Conservation (phyloP, 2,329 filamentous ascomycete genomes). For the Talaromyces sp. region DNA sequence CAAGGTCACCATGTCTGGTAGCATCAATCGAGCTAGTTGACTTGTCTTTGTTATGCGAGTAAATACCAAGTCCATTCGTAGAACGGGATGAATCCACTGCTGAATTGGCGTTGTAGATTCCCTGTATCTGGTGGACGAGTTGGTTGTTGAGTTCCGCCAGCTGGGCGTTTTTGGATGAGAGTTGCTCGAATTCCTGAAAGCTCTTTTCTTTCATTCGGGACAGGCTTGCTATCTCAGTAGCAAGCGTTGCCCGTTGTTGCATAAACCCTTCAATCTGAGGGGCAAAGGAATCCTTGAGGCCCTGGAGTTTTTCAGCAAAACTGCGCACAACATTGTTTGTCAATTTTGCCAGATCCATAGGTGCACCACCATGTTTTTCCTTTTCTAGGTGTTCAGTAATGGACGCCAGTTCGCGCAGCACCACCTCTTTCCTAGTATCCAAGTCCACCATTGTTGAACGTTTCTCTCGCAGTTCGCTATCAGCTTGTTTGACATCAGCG, state of each 20-base stretch:
- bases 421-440: conserved; percentile 91
- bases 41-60: conserved; percentile 49
- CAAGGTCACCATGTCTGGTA: conserved; percentile 47
- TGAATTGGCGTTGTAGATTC: conserved; percentile 73
- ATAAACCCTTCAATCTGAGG: conserved; percentile 81
- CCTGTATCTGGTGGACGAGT: conserved; percentile 89
- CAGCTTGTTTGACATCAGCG: conserved; percentile 67
- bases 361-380: conserved; percentile 76
- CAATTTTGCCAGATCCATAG: conserved; percentile 71
- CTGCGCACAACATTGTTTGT: conserved; percentile 60
- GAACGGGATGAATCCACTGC: conserved; percentile 24
- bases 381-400: conserved; percentile 82
- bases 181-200: conserved; percentile 89
- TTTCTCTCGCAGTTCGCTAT: conserved; percentile 86
- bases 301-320: conserved; percentile 58
- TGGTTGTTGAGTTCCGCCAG: conserved; percentile 94
- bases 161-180: conserved; percentile 91
- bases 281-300: conserved; percentile 74
- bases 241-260: conserved; percentile 74
- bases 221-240: conserved; percentile 79
- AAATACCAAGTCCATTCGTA: conserved; percentile 59
- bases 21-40: conserved; percentile 42
- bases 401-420: conserved; percentile 85
- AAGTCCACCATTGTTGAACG: conserved; percentile 91
- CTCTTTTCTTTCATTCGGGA: conserved; percentile 86